A percentile compares a stretch with the other conserved stretches of the same genome.
These are phyloP conservation scores for Taxillus chinensis DNA, from an alignment of 164 flowering plant species.

Conservation along the genomic window DNA sequence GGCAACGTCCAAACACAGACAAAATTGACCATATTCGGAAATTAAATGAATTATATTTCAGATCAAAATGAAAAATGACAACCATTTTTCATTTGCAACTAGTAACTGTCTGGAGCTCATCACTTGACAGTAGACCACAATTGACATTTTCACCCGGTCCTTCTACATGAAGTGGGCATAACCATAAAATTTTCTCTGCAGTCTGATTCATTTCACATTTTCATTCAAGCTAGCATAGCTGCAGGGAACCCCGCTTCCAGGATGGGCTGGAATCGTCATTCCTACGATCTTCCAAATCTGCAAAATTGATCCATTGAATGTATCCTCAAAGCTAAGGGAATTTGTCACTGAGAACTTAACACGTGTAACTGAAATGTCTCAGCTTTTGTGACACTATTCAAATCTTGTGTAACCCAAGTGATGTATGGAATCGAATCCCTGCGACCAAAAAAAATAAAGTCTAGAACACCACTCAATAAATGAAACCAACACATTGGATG, in stretches of 20 bases:
- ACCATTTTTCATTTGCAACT: too few relatives aligned
- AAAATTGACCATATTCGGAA: too few relatives aligned
- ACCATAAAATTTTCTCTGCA: slow-evolving; percentile 24
- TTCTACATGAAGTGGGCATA: not conserved
- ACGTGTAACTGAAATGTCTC: not conserved
- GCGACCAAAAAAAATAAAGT: not conserved
- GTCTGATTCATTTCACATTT: slow-evolving; percentile 21
- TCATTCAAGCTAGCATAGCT: slow-evolving; percentile 8
- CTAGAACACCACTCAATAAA: not conserved
- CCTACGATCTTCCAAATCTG: slow-evolving; percentile 11
- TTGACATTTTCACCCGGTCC: not conserved
- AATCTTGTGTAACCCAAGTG: too few relatives aligned
- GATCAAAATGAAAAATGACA: too few relatives aligned
- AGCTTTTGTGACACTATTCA: too few relatives aligned
- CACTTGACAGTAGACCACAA: too few relatives aligned
- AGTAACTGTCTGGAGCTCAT: too few relatives aligned
- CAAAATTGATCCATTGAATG: not conserved
- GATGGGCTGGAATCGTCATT: not conserved
- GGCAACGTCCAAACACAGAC: too few relatives aligned
- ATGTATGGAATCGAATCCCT: too few relatives aligned
- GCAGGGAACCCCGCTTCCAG: slow-evolving; percentile 12
- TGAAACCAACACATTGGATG: too few relatives aligned
- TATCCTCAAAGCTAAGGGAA: not conserved
- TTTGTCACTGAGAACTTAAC: not conserved
- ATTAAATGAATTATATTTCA: too few relatives aligned